Base-by-base conservation (phyloP, 1,139 yeast genomes). In the Nakaseomyces uthaithaninus region DNA sequence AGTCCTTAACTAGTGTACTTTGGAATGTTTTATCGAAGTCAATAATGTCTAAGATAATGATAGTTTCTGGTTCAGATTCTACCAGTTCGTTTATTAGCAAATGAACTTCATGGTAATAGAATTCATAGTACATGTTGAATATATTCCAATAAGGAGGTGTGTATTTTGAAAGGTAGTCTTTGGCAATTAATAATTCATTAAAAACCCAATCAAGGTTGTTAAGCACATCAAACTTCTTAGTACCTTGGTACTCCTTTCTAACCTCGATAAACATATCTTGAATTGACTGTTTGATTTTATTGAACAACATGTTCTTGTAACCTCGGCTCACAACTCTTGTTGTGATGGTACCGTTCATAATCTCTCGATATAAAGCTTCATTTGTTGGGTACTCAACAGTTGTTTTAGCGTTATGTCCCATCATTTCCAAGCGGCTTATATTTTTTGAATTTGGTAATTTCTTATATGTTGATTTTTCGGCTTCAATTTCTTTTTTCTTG, bases 171-270 rank as follows among this genome's bases (percentile, higher is more conserved):
- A 86, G 64, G 17, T 75, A 76, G 28, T 73, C 72, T 42, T 75
- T 72, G 1, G 82, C 85, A 45, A 80, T 72, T 24, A 71, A 63
- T 44, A 91, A 64, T 53, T 91, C 97, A 47, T 81, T 80, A 57
- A 82, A 87, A 15, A 89, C 72, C 93, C 96, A 89, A 43, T 78
- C 80, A 40, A 89, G 65, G 47, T 82, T 78, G 31, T 80, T 81
- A 46, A 82, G 69, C 2, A 89, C 76, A 16, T 69, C 71, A 59
- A 77, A 75, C 34, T 67, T 68, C 36, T 52, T 57, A 7, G 53
- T 63, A 42, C 73, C 76, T 10, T 72, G 66, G 52, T 72, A 81
- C 41, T 80, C 77, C 38, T 75, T 64, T 50, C 68, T 60, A 54
- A 91, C 84, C 45, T 77, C 77, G 34, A 69, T 66, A 61, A 85